phyloP scores from a whole-genome alignment of 768 basidiomycete genomes.

The Candolleomyces aberdarensis region DNA sequence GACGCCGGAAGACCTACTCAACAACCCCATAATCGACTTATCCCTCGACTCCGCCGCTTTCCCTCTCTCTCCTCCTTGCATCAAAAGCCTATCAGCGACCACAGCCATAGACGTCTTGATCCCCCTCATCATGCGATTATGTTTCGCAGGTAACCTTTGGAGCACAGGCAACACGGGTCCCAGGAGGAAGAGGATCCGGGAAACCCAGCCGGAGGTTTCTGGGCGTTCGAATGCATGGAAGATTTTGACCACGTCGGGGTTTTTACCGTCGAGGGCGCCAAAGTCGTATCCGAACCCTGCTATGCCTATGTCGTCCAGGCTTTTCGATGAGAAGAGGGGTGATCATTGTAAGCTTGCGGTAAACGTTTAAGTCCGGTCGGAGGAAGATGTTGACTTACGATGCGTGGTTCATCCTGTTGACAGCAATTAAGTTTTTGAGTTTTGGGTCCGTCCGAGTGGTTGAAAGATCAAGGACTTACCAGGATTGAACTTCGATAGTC shows the following conservation, averaged over 20 bases:
- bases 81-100: slow-evolving; percentile 38
- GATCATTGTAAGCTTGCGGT: too few species aligned
- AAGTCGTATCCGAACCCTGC: slow-evolving; percentile 61
- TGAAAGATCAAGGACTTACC: slow-evolving; percentile 23
- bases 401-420: slow-evolving; percentile 41
- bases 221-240: slow-evolving; percentile 34
- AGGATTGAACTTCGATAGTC: slow-evolving; percentile 46
- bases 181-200: slow-evolving; percentile 33
- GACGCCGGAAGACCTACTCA: slow-evolving; percentile 21
- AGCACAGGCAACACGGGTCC: slow-evolving; percentile 34
- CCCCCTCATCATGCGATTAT: slow-evolving; percentile 25
- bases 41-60: slow-evolving; percentile 33
- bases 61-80: slow-evolving; percentile 10
- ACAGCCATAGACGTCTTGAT: slow-evolving; percentile 31
- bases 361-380: too few species aligned
- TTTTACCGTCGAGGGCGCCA: slow-evolving; percentile 46
- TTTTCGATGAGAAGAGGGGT: slow-evolving; percentile 13
- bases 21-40: slow-evolving; percentile 38
- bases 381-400: slow-evolving; percentile 26
- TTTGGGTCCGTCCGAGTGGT: too few species aligned
- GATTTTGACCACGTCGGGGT: slow-evolving; percentile 35
- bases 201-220: slow-evolving; percentile 22
- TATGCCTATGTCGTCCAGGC: slow-evolving; percentile 56
- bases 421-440: too few species aligned
- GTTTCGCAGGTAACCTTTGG: slow-evolving; percentile 31